Percentiles rank a stretch among this genome's conserved stretches.
phyloP scores from a whole-genome alignment of 2,329 filamentous ascomycete genomes.

The Metarhizium guizhouense region DNA sequence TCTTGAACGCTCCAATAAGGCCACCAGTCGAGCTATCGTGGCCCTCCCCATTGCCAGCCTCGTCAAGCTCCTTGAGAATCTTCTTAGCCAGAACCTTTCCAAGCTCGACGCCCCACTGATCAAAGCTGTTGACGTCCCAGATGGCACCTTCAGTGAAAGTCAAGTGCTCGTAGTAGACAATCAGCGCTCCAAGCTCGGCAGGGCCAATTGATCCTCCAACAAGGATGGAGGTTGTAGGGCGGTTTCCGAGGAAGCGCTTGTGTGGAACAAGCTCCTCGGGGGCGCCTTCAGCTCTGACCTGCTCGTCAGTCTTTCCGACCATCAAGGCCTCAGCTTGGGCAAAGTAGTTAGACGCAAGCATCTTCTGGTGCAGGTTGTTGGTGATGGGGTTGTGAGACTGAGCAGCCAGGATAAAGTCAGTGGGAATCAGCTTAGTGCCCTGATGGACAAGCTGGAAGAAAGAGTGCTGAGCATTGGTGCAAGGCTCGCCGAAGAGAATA shows the following conservation, averaged over 20 bases:
- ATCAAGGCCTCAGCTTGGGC: slow-evolving; percentile 82
- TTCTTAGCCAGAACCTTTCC: slow-evolving; percentile 95
- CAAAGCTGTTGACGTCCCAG: slow-evolving; percentile 99
- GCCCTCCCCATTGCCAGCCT: slow-evolving; percentile 56
- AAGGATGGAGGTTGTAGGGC: slow-evolving; percentile 90
- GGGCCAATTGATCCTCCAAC: slow-evolving; percentile 88
- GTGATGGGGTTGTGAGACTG: slow-evolving; percentile 95
- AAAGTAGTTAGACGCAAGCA: slow-evolving; percentile 88
- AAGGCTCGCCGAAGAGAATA: slow-evolving; percentile 94
- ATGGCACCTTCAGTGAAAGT: slow-evolving; percentile 96
- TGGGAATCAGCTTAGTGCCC: slow-evolving; percentile 96
- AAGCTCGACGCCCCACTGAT: slow-evolving; percentile 98
- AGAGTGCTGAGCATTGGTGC: slow-evolving; percentile 98
- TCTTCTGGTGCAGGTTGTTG: slow-evolving; percentile 90
- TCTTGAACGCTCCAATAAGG: slow-evolving; percentile 88
- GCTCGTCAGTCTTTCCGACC: slow-evolving; percentile 78
- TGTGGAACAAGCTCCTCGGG: slow-evolving; percentile 77
- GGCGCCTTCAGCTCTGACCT: slow-evolving; percentile 68
- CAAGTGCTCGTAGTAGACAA: slow-evolving; percentile 98
- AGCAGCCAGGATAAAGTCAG: slow-evolving; percentile 94
- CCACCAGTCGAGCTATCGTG: slow-evolving; percentile 87
- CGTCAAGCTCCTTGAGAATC: slow-evolving; percentile 77
- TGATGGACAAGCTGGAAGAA: slow-evolving; percentile 99
- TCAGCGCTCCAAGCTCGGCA: slow-evolving; percentile 84
- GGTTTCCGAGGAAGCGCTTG: slow-evolving; percentile 98